Evolutionary conservation across 768 basidiomycete species (phyloP).

Genomic region (Leccinum disarticulatum): DNA sequence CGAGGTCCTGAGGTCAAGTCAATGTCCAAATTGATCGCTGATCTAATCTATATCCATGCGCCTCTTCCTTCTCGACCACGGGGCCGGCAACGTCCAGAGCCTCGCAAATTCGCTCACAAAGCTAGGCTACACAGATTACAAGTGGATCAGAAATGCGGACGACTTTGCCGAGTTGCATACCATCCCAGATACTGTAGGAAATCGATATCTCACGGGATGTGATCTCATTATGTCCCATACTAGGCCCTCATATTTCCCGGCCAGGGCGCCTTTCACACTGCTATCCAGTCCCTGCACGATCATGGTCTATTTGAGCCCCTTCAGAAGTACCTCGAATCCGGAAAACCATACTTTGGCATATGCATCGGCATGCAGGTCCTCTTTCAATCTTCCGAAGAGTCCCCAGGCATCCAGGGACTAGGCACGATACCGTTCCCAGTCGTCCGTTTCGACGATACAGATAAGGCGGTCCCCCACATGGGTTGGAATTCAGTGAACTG

Average conservation of each 20-base stretch:
- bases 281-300: conserved; percentile 70
- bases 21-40: not conserved
- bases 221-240: conserved; percentile 12
- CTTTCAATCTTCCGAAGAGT: conserved; percentile 84
- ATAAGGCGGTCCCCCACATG: conserved; percentile 96
- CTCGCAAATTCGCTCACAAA: conserved; percentile 87
- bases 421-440: conserved; percentile 84
- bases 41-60: conserved; percentile 34
- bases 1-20: not conserved
- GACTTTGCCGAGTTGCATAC: conserved; percentile 66
- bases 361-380: conserved; percentile 99
- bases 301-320: conserved; percentile 82
- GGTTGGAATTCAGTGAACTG: conserved; percentile 88
- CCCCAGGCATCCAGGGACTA: conserved; percentile 64
- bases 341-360: conserved; percentile 94
- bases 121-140: conserved; percentile 77
- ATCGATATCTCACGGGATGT: conserved; percentile 6
- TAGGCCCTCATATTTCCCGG: conserved; percentile 97
- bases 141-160: conserved; percentile 78
- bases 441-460: conserved; percentile 60
- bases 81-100: conserved; percentile 92
- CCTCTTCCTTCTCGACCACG: conserved; percentile 94
- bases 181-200: conserved; percentile 52
- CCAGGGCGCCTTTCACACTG: conserved; percentile 90
- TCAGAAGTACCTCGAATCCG: conserved; percentile 77